Evolutionary conservation across 257 asterid species (phyloP).

Genomic region (Scutellaria minor): DNA sequence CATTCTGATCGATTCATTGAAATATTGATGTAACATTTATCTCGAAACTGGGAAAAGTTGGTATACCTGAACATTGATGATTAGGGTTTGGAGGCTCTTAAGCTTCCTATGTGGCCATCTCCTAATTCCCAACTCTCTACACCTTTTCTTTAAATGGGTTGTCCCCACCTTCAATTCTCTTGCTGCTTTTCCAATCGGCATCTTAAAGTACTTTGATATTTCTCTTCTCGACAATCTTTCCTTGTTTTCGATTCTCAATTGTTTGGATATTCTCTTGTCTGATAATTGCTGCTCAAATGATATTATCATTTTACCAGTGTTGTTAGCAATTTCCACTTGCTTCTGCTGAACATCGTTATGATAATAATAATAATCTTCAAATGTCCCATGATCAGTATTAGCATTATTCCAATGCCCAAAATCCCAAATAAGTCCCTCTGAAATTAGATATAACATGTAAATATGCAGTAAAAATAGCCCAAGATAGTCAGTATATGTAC

Average conservation of each 20-base stretch:
- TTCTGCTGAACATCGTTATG: too few relatives aligned
- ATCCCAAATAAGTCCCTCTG: too few relatives aligned
- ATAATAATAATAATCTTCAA: too few relatives aligned
- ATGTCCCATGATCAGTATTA: too few relatives aligned
- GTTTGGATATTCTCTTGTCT: neutral
- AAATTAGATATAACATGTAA: too few relatives aligned
- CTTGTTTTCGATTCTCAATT: neutral
- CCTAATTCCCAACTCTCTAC: conserved; percentile 64
- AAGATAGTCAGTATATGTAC: too few relatives aligned
- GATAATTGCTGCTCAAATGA: too few relatives aligned
- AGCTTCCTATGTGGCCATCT: conserved; percentile 84
- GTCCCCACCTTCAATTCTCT: conserved; percentile 50
- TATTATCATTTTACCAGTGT: neutral
- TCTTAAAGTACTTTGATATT: conserved; percentile 52
- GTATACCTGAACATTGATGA: conserved; percentile 57
- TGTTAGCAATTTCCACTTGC: neutral
- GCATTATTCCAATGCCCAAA: too few relatives aligned
- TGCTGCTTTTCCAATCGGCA: conserved; percentile 73
- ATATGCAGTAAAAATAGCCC: too few relatives aligned
- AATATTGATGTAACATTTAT: too few relatives aligned
- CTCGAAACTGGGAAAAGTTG: neutral
- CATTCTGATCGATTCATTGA: too few relatives aligned
- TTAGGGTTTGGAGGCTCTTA: conserved; percentile 40
- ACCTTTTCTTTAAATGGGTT: conserved; percentile 63
- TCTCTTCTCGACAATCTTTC: conserved; percentile 16